Base-by-base conservation (phyloP, 2,329 filamentous ascomycete species). In the Penicillium verrucosum region DNA sequence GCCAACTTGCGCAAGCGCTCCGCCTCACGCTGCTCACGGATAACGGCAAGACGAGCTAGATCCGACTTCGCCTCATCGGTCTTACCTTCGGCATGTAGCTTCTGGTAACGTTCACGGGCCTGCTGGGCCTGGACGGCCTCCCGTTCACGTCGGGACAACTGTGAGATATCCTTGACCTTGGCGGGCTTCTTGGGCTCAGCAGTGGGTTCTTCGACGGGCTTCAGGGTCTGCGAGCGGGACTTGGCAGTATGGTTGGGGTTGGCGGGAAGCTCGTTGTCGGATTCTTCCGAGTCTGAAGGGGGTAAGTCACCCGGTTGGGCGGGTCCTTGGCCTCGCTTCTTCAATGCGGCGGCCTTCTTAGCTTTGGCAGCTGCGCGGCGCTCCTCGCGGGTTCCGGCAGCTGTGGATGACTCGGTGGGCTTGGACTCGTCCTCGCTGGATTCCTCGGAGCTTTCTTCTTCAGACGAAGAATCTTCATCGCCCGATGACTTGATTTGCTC, bases 51-150 rank as follows among this genome's bases (percentile, higher is more conserved):
- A 54, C 94, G 85, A 57, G 91, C 93, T 65, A 97, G 71, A 76
- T 99, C 94, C 5, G 90, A 88, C 73, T 90, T 89, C 46, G 93
- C 92, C 81, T 97, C 90, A 59, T 99, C 94, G 43, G 94, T 97
- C 85, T 97, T 97, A 69, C 93, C 93, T 70, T 92, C 89, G 56
- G 92, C 90, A 70, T 97, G 93, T 67, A 97, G 75, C 78, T 95
- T 96, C 80, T 91, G 85, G 71, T 96, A 97, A 65, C 87, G 84
- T 80, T 96, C 92, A 74, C 92, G 92, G 30, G 90, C 91, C 72
- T 93, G 89, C 61, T 89, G 87, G 1, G 92, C 92, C 77, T 96
- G 89, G 34, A 94, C 70, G 2, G 92, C 89, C 79, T 97, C 88
- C 21, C 86, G 78, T 78, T 90, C 88, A 30, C 85, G 81, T 48